Evolutionary conservation across 2,329 filamentous ascomycete genomes (phyloP).

Genomic region (Didymosphaeria variabile): DNA sequence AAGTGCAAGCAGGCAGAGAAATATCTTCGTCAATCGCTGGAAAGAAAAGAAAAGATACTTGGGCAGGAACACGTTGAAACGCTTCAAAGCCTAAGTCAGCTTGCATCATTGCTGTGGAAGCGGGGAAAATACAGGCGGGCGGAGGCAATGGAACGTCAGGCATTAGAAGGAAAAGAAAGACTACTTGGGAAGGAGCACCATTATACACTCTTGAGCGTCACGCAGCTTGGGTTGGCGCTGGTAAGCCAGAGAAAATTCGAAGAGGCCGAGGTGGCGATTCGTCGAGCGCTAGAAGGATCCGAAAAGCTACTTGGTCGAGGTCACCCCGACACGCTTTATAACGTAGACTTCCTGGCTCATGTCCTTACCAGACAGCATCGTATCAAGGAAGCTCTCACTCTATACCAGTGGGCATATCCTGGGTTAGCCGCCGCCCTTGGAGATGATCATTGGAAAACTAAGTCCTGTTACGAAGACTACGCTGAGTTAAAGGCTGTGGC

Average conservation of each 20-base stretch:
- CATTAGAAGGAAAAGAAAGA: not conserved
- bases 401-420: not conserved
- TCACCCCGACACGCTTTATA: not conserved
- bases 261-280: not conserved
- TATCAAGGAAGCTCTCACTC: not conserved
- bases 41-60: not conserved
- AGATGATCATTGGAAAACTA: not conserved
- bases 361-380: not conserved
- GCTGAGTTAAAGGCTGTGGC: not conserved
- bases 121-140: not conserved
- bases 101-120: not conserved
- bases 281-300: not conserved
- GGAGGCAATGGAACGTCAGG: not conserved
- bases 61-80: not conserved
- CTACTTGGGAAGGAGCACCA: slow-evolving; percentile 4
- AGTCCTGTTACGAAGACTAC: not conserved
- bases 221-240: not conserved
- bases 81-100: not conserved
- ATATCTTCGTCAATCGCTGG: not conserved
- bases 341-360: not conserved
- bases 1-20: not conserved
- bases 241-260: not conserved
- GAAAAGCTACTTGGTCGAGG: slow-evolving; percentile 4
- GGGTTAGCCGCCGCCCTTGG: not conserved
- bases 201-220: not conserved